Evolutionary conservation across 2,329 filamentous ascomycete genomes (phyloP).

Genomic region (Trichoderma sp.): DNA sequence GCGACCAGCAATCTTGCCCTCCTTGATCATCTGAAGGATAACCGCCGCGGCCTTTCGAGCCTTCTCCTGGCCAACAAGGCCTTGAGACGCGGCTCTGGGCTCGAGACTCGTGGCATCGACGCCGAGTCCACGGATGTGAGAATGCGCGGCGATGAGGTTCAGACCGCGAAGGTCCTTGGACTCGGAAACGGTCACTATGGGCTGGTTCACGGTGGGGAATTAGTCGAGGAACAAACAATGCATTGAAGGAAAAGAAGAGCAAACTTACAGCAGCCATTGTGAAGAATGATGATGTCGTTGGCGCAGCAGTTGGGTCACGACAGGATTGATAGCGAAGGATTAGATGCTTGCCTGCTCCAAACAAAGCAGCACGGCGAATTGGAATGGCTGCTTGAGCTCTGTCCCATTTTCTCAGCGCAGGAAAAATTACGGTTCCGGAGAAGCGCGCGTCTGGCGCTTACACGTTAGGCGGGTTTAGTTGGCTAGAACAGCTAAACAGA

Average conservation of each 20-base stretch:
- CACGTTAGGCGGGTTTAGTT: background rate
- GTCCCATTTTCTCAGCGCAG: background rate
- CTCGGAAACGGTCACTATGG: conserved; percentile 79
- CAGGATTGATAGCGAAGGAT: background rate
- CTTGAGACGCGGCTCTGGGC: conserved; percentile 80
- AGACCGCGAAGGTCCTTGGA: conserved; percentile 93
- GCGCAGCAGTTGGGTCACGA: conserved; percentile 8
- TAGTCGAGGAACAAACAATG: background rate
- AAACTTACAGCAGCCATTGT: conserved; percentile 54
- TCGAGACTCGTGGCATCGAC: conserved; percentile 90
- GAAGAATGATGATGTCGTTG: conserved; percentile 22
- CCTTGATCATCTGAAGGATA: conserved; percentile 97
- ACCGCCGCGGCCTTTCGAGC: conserved; percentile 94
- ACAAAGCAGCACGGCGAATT: background rate
- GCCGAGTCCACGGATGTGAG: conserved; percentile 92
- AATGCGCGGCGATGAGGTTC: conserved; percentile 97
- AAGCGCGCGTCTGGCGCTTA: conserved; percentile 19
- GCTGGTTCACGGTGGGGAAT: conserved; percentile 36
- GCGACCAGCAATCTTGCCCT: conserved; percentile 95
- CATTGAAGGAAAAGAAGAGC: conserved; percentile 6
- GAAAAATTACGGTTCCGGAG: conserved; percentile 14
- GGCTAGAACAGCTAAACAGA: background rate
- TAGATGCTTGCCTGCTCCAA: background rate
- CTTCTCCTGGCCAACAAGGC: conserved; percentile 93
- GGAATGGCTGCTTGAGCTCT: background rate